Conservation (phyloP, 805 yeast species). For the Metschnikowia shivogae region DNA sequence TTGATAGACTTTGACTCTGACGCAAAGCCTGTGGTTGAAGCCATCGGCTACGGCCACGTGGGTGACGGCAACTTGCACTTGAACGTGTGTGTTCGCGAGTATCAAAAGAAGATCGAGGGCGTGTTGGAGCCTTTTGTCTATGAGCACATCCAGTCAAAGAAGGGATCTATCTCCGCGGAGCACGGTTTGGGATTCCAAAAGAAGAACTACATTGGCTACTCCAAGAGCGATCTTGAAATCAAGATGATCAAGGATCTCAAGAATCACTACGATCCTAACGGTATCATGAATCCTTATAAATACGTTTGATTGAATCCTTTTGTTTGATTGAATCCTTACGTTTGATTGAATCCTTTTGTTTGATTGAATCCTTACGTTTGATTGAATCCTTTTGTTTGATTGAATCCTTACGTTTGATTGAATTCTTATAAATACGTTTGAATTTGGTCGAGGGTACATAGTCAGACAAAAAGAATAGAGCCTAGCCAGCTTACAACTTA, state of each 20-base stretch:
- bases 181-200: slow-evolving; percentile 98
- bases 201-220: slow-evolving; percentile 81
- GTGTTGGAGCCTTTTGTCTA: slow-evolving; percentile 91
- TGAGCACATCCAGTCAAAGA: slow-evolving; percentile 70
- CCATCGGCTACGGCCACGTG: slow-evolving; percentile 96
- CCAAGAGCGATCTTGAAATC: slow-evolving; percentile 71
- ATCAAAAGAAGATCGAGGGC: slow-evolving; percentile 72
- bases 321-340: no score
- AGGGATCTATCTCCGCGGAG: slow-evolving; percentile 94
- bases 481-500: slow-evolving; percentile 17
- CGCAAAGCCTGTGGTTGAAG: slow-evolving; percentile 75
- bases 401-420: no score
- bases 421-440: slow-evolving; percentile 91
- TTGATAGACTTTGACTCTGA: slow-evolving; percentile 58
- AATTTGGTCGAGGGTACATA: neutral
- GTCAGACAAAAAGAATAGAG: no score
- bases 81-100: slow-evolving; percentile 85
- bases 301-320: no score
- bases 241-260: slow-evolving; percentile 74
- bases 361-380: no score
- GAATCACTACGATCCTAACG: slow-evolving; percentile 82
- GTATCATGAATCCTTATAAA: slow-evolving; percentile 92
- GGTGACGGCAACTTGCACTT: slow-evolving; percentile 97
- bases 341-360: no score
- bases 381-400: no score